Percentiles rank a stretch among this genome's conserved stretches.
Conservation (phyloP, 345 rosid genomes). For the Salix viminalis region DNA sequence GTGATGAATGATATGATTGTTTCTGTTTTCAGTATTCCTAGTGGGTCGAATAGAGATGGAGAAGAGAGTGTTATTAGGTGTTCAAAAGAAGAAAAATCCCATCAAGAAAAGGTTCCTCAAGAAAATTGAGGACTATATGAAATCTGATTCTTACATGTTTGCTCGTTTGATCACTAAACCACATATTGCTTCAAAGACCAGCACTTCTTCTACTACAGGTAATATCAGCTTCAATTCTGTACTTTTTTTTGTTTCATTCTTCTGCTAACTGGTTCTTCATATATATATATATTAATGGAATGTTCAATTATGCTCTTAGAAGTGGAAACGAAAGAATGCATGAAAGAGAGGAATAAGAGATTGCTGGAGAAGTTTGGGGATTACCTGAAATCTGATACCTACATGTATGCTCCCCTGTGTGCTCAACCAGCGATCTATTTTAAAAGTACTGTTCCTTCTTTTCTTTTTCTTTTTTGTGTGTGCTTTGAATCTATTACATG, state of each 20-base stretch:
- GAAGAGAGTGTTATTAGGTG: constrained; percentile 16
- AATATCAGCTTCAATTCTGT: background rate
- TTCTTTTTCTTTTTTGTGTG: background rate
- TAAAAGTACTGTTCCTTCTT: constrained; percentile 9
- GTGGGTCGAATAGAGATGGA: background rate
- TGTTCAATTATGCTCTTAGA: constrained; percentile 7
- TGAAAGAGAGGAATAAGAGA: constrained; percentile 26
- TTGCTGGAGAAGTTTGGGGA: constrained; percentile 30
- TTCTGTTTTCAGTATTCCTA: background rate
- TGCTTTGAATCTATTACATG: too few relatives aligned
- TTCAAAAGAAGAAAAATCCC: constrained; percentile 28
- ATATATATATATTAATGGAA: background rate
- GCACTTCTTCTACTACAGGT: constrained; percentile 14
- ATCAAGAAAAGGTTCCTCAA: constrained; percentile 20
- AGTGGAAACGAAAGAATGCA: constrained; percentile 12
- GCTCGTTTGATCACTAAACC: constrained; percentile 39
- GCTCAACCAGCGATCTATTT: constrained; percentile 1
- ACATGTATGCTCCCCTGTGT: constrained; percentile 38
- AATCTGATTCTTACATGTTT: constrained; percentile 44
- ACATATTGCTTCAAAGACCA: background rate
- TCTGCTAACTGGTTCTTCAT: background rate
- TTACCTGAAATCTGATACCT: constrained; percentile 45
- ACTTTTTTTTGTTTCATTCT: background rate
- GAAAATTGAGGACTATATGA: constrained; percentile 33
- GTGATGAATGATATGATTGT: background rate